These are phyloP conservation scores for Begonia fuchsioides DNA, from an alignment of 306 rosid genomes.

Conservation along the genomic window DNA sequence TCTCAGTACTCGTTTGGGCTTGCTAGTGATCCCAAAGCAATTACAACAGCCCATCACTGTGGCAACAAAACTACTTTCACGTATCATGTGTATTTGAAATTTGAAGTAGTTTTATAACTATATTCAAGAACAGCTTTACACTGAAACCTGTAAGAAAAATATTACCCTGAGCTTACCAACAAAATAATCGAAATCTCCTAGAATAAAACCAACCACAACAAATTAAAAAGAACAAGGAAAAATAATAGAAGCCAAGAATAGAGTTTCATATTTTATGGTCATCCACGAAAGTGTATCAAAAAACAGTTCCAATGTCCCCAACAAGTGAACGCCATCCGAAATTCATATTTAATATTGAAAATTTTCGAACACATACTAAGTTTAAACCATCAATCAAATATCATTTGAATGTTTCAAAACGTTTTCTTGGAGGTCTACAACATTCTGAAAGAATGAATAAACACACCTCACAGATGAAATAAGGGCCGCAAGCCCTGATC, in stretches of 20 bases:
- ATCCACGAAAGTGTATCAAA: too few species aligned
- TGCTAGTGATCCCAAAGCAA: conserved; percentile 74
- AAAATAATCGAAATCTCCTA: not conserved
- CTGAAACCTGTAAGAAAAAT: conserved; percentile 8
- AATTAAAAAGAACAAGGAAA: not conserved
- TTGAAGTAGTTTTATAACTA: conserved; percentile 17
- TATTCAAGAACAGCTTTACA: conserved; percentile 17
- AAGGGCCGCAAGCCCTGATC: conserved; percentile 57
- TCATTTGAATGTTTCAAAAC: too few species aligned
- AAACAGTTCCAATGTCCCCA: too few species aligned
- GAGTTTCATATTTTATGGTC: not conserved
- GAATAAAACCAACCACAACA: not conserved
- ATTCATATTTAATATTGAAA: too few species aligned
- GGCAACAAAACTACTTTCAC: conserved; percentile 30
- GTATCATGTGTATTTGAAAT: conserved; percentile 37
- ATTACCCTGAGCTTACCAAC: not conserved
- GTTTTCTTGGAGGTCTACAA: conserved; percentile 2
- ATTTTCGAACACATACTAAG: too few species aligned
- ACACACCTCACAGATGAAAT: conserved; percentile 12
- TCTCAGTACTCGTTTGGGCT: conserved; percentile 16
- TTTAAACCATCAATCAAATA: too few species aligned
- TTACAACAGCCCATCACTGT: conserved; percentile 65
- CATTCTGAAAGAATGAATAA: conserved; percentile 2
- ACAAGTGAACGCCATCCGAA: too few species aligned
- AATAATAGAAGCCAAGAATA: not conserved